phyloP scores from a whole-genome alignment of 2,329 filamentous ascomycete species.

The Colletotrichum somersetense region DNA sequence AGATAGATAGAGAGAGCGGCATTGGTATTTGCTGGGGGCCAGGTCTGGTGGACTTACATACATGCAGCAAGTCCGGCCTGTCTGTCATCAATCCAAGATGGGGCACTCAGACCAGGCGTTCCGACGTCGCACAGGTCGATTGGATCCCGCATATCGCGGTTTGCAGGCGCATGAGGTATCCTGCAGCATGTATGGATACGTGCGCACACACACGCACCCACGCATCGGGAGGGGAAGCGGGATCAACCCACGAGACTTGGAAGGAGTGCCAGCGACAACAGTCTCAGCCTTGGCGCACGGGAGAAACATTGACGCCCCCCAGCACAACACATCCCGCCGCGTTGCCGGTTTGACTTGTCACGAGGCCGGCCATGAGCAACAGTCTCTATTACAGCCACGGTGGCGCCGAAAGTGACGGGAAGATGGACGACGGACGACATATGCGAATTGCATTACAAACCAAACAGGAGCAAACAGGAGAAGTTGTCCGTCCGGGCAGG shows the following conservation, averaged over 20 bases:
- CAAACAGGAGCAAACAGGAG: background rate
- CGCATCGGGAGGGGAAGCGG: conserved; percentile 17
- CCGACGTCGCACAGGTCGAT: conserved; percentile 39
- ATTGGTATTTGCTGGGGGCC: background rate
- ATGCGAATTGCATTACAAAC: background rate
- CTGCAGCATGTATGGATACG: conserved; percentile 24
- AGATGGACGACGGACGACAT: background rate
- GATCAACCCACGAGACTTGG: conserved; percentile 5
- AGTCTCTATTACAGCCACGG: background rate
- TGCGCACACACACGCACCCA: conserved; percentile 22
- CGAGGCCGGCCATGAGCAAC: background rate
- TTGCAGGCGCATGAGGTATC: conserved; percentile 34
- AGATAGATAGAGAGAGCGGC: no score
- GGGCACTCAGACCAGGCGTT: conserved; percentile 41
- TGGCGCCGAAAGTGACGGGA: background rate
- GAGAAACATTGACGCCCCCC: background rate
- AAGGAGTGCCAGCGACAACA: background rate
- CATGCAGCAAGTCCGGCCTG: conserved; percentile 23
- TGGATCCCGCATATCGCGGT: conserved; percentile 39
- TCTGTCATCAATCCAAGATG: conserved; percentile 34
- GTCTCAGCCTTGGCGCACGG: background rate
- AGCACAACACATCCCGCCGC: background rate
- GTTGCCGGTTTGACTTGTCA: background rate
- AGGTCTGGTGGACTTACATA: background rate
- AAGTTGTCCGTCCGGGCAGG: background rate